These are phyloP conservation scores for Exserohilum rostratum DNA, from an alignment of 2,329 filamentous ascomycete species.

Conservation along the genomic window DNA sequence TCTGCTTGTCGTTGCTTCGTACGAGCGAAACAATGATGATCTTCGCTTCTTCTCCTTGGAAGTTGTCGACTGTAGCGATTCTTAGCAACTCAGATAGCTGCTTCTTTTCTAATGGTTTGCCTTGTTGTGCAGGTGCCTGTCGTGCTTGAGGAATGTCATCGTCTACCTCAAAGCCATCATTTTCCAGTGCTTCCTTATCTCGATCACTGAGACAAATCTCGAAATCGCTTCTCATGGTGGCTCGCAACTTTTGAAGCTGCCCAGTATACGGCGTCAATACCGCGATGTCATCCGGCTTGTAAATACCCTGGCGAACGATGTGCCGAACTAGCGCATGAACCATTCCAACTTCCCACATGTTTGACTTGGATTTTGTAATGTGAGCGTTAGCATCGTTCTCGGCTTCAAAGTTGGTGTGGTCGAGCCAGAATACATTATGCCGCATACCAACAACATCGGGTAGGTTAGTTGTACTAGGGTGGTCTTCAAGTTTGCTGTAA, in stretches of 20 bases:
- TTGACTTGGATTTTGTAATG: conserved; percentile 57
- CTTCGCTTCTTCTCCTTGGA: conserved; percentile 77
- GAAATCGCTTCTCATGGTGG: conserved; percentile 55
- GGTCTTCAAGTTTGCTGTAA: conserved; percentile 64
- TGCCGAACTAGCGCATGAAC: conserved; percentile 67
- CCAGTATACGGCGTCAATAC: conserved; percentile 71
- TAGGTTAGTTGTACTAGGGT: conserved; percentile 43
- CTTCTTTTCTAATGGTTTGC: conserved; percentile 29
- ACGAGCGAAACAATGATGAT: conserved; percentile 74
- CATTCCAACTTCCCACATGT: conserved; percentile 69
- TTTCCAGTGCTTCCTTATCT: conserved; percentile 61
- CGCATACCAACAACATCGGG: conserved; percentile 62
- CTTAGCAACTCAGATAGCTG: conserved; percentile 28
- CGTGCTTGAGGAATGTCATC: conserved; percentile 1
- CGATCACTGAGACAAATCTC: conserved; percentile 69
- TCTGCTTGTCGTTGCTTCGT: conserved; percentile 66
- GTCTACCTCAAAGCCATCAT: conserved; percentile 27
- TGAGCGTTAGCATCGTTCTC: conserved; percentile 12
- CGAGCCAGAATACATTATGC: conserved; percentile 64
- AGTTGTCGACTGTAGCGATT: conserved; percentile 74
- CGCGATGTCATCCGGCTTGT: conserved; percentile 67
- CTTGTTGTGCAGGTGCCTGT: conserved; percentile 1
- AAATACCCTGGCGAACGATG: conserved; percentile 67
- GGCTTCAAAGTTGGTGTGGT: conserved; percentile 61
- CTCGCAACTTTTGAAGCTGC: conserved; percentile 61